phyloP scores from a whole-genome alignment of 208 protist species.

The Balamuthia mandrillaris region DNA sequence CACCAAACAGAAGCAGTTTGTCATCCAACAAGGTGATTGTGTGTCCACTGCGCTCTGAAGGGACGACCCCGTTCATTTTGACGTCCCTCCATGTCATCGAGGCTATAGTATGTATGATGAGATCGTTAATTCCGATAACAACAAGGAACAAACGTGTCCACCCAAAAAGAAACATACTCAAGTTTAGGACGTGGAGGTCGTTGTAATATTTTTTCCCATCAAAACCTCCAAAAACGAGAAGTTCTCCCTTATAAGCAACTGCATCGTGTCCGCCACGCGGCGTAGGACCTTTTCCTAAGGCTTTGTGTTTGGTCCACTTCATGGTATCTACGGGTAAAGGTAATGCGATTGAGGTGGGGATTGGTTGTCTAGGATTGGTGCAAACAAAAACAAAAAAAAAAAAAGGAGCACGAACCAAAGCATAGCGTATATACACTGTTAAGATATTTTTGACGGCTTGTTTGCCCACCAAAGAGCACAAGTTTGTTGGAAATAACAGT shows the following conservation, averaged over 20 bases:
- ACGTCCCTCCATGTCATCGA: constrained; percentile 7
- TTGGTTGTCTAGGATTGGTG: no score
- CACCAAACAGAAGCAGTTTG: background rate
- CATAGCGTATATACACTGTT: background rate
- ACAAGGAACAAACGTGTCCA: no score
- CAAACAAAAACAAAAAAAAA: background rate
- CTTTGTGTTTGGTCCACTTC: background rate
- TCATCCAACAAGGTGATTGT: background rate
- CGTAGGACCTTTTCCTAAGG: background rate
- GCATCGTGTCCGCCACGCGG: background rate
- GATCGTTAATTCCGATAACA: background rate
- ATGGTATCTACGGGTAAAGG: background rate
- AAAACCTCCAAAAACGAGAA: constrained; percentile 9
- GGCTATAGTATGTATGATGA: background rate
- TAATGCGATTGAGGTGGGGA: background rate
- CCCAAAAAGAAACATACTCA: background rate
- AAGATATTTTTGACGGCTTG: background rate
- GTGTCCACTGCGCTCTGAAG: background rate
- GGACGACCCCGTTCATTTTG: background rate
- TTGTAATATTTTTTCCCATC: constrained; percentile 32
- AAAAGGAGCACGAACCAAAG: background rate
- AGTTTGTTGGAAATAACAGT: background rate
- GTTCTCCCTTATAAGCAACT: background rate
- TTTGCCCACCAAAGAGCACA: constrained; percentile 18
- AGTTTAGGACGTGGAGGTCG: background rate